phyloP scores from a whole-genome alignment of 768 basidiomycete genomes.

The Suillus lakei region DNA sequence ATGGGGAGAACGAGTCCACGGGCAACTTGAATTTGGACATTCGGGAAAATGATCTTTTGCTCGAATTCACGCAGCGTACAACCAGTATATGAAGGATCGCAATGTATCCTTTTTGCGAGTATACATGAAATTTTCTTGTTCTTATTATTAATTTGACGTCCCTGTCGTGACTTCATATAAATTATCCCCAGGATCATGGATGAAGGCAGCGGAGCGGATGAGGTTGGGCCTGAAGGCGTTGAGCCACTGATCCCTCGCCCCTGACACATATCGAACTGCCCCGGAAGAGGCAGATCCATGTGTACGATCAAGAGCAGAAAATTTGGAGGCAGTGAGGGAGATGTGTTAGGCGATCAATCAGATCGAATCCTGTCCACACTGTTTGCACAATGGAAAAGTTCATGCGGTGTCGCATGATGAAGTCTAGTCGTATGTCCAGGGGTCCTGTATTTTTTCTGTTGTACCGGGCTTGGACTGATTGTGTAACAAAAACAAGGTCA shows the following conservation, averaged over 20 bases:
- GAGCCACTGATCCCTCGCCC: slow-evolving; percentile 37
- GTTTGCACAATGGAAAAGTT: not conserved
- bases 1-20: not conserved
- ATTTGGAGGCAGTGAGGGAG: slow-evolving; percentile 3
- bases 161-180: slow-evolving; percentile 70
- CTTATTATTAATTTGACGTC: not conserved
- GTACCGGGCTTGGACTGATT: not conserved
- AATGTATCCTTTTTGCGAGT: not conserved
- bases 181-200: slow-evolving; percentile 59
- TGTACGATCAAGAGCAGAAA: slow-evolving; percentile 24
- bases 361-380: not conserved
- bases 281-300: slow-evolving; percentile 26
- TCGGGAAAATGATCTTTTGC: not conserved
- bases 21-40: too few relatives aligned
- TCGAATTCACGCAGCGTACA: slow-evolving; percentile 1
- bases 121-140: not conserved
- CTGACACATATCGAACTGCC: slow-evolving; percentile 47
- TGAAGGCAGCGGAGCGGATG: slow-evolving; percentile 37
- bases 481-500: not conserved
- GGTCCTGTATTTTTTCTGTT: not conserved
- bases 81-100: not conserved
- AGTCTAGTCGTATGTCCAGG: not conserved
- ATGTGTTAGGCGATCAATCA: not conserved
- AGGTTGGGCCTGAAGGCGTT: slow-evolving; percentile 39
- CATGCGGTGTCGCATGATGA: not conserved